Percentiles rank a stretch among this genome's conserved stretches.
Evolutionary conservation across 495 filamentous ascomycete genomes (phyloP).

Genomic region (Penicillium taxi): DNA sequence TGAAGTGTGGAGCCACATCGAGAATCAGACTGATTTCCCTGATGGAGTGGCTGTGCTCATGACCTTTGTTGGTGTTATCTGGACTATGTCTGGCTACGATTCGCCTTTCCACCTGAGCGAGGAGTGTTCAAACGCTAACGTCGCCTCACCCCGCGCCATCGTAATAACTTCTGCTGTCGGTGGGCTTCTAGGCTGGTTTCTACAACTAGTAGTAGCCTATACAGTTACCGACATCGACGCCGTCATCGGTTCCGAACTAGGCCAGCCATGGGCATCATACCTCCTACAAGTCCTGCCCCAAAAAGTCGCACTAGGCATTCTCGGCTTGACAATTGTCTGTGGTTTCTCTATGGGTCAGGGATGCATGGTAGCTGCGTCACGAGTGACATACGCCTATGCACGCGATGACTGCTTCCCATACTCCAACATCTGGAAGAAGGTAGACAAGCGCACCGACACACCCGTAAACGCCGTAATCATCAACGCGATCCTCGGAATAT

Average conservation of each 20-base stretch:
- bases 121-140: constrained; percentile 69
- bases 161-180: constrained; percentile 62
- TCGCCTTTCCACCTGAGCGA: constrained; percentile 69
- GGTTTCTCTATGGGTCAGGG: constrained; percentile 78
- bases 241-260: constrained; percentile 55
- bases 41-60: constrained; percentile 65
- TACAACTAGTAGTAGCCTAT: constrained; percentile 75
- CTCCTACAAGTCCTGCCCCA: constrained; percentile 61
- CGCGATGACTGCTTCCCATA: constrained; percentile 68
- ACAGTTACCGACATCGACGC: constrained; percentile 60
- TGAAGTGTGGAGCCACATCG: constrained; percentile 64
- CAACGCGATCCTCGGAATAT: constrained; percentile 56
- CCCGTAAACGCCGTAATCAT: constrained; percentile 76
- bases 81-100: constrained; percentile 65
- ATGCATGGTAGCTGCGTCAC: constrained; percentile 72
- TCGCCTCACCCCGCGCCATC: constrained; percentile 71
- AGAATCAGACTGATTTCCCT: constrained; percentile 62
- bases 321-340: constrained; percentile 64
- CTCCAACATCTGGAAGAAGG: constrained; percentile 57
- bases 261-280: constrained; percentile 72
- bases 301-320: constrained; percentile 56
- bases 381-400: constrained; percentile 74
- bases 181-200: constrained; percentile 64
- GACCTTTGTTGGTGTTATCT: constrained; percentile 62
- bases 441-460: constrained; percentile 58